Conservation (phyloP, 1,284 basidiomycete genomes). For the Leucoagaricus sp. region DNA sequence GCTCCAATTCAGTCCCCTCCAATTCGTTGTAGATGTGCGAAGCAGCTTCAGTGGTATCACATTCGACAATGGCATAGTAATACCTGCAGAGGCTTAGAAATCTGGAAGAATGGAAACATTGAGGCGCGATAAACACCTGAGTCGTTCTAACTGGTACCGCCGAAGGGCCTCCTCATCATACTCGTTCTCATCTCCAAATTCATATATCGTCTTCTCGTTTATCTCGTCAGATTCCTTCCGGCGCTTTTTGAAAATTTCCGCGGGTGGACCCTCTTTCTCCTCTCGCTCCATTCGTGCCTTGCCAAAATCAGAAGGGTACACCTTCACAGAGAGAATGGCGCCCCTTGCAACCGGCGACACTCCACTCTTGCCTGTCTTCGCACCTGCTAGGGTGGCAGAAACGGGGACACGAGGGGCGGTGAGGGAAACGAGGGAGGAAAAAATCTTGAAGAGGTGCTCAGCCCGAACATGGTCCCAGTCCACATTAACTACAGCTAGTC, state of each 20-base stretch:
- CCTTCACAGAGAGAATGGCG: conserved; percentile 71
- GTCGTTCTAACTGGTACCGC: conserved; percentile 91
- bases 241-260: conserved; percentile 75
- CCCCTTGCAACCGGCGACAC: conserved; percentile 37
- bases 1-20: conserved; percentile 95
- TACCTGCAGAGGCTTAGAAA: conserved; percentile 56
- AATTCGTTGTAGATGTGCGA: conserved; percentile 85
- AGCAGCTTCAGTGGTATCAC: conserved; percentile 80
- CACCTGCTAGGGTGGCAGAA: not conserved
- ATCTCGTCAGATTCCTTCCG: conserved; percentile 56
- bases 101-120: not conserved
- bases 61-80: conserved; percentile 95
- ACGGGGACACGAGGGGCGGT: conserved; percentile 38
- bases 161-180: conserved; percentile 89
- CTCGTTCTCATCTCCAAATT: conserved; percentile 67
- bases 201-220: conserved; percentile 67
- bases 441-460: conserved; percentile 90
- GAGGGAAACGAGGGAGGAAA: conserved; percentile 82
- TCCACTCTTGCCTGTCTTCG: conserved; percentile 1
- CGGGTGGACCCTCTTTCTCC: conserved; percentile 89
- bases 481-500: conserved; percentile 93
- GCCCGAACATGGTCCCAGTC: conserved; percentile 99
- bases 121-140: conserved; percentile 62
- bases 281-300: conserved; percentile 87
- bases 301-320: conserved; percentile 95